Evolutionary conservation across 768 basidiomycete species (phyloP).

Genomic region (Boletus tylopilopsis): DNA sequence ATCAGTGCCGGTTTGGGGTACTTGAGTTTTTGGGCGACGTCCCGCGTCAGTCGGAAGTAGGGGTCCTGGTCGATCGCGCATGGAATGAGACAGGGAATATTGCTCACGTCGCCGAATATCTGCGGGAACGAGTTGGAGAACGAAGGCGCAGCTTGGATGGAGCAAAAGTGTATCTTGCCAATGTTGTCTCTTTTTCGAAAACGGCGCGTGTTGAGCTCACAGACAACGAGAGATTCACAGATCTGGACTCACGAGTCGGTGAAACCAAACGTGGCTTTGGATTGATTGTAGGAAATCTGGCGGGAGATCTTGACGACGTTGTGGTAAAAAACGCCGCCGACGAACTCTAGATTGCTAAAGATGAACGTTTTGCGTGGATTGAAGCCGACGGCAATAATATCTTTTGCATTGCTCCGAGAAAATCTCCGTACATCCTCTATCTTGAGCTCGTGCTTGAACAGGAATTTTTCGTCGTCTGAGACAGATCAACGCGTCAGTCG

Average conservation of each 20-base stretch:
- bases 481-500: neutral
- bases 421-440: constrained; percentile 84
- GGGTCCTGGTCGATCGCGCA: constrained; percentile 98
- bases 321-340: constrained; percentile 91
- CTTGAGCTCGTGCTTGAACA: constrained; percentile 94
- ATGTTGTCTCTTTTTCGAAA: constrained; percentile 86
- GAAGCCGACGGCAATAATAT: constrained; percentile 97
- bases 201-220: neutral
- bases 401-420: constrained; percentile 81
- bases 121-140: constrained; percentile 99
- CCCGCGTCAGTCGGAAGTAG: constrained; percentile 96
- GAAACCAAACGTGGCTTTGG: constrained; percentile 96
- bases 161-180: constrained; percentile 94
- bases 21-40: constrained; percentile 90
- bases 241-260: constrained; percentile 74
- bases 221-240: neutral
- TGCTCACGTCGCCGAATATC: constrained; percentile 80
- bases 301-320: constrained; percentile 92
- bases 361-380: constrained; percentile 92
- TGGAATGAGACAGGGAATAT: constrained; percentile 91
- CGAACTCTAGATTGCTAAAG: constrained; percentile 86
- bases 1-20: constrained; percentile 92
- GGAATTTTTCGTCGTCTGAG: constrained; percentile 95
- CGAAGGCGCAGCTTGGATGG: constrained; percentile 93
- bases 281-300: constrained; percentile 89